Conservation (phyloP, 2,329 filamentous ascomycete species). For the Colletotrichum tabaci region DNA sequence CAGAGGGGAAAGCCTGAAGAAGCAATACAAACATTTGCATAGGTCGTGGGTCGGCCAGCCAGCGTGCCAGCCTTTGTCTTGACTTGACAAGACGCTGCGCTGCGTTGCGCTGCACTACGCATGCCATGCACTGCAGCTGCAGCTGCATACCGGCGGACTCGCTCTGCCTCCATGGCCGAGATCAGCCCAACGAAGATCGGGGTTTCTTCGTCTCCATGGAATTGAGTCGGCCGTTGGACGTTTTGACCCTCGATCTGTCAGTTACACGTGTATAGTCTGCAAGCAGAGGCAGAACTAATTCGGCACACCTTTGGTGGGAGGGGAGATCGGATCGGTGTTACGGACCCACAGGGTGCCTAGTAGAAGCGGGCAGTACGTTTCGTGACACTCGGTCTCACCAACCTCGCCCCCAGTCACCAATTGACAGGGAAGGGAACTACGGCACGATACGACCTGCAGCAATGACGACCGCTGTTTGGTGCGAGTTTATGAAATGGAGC, state of each 20-base stretch:
- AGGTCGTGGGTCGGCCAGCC: constrained; percentile 10
- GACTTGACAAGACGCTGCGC: background rate
- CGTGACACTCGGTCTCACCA: background rate
- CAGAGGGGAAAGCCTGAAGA: background rate
- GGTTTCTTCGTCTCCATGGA: background rate
- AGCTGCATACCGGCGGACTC: constrained; percentile 19
- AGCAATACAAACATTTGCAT: background rate
- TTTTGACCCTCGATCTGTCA: constrained; percentile 19
- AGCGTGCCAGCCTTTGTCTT: constrained; percentile 2
- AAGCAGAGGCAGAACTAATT: background rate
- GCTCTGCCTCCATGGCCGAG: constrained; percentile 1
- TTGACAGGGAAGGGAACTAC: background rate
- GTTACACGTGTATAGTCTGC: constrained; percentile 8
- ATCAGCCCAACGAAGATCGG: background rate
- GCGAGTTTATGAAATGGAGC: background rate
- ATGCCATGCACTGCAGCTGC: constrained; percentile 8
- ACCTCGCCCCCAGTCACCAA: background rate
- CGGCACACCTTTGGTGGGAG: background rate
- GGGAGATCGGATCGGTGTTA: constrained; percentile 1
- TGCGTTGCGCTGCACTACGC: background rate
- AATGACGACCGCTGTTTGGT: too few relatives aligned
- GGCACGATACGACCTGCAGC: background rate
- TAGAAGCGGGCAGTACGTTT: constrained; percentile 4
- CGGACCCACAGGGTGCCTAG: background rate
- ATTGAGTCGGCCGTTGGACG: constrained; percentile 9